phyloP scores from a whole-genome alignment of 2,329 filamentous ascomycete species.

The Dryadomyces quercivorus region DNA sequence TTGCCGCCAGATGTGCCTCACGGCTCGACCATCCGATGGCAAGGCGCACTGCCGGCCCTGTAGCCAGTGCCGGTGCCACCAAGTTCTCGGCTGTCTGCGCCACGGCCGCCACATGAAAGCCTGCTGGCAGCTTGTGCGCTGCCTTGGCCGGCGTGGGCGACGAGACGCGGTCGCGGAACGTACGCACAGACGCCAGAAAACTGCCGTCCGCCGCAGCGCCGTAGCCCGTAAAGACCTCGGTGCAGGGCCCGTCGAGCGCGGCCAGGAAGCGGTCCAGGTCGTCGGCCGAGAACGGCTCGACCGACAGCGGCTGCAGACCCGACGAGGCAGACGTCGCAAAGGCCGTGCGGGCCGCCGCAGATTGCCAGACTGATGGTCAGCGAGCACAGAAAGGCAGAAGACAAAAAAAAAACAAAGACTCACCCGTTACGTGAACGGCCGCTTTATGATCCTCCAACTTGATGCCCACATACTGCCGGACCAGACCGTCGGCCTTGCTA shows the following conservation, averaged over 20 bases:
- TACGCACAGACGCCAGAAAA: conserved; percentile 10
- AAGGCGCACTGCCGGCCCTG: conserved; percentile 7
- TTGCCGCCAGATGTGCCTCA: conserved; percentile 14
- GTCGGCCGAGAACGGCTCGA: background rate
- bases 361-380: background rate
- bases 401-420: background rate
- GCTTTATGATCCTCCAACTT: conserved; percentile 3
- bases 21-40: conserved; percentile 15
- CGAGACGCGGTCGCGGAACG: conserved; percentile 10
- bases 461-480: conserved; percentile 4
- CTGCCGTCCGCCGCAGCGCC: conserved; percentile 10
- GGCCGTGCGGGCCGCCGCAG: background rate
- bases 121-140: background rate
- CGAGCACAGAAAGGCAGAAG: background rate
- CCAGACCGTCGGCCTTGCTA: conserved; percentile 1
- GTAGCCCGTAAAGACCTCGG: conserved; percentile 16
- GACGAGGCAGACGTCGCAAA: background rate
- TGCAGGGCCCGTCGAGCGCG: conserved; percentile 10
- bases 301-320: background rate
- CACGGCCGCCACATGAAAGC: conserved; percentile 5
- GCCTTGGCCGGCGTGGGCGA: background rate
- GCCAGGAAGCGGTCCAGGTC: background rate
- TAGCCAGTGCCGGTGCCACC: background rate
- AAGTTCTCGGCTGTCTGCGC: conserved; percentile 5
- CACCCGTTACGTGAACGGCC: background rate